Evolutionary conservation across 768 basidiomycete species (phyloP).

Genomic region (Lactarius quietus): DNA sequence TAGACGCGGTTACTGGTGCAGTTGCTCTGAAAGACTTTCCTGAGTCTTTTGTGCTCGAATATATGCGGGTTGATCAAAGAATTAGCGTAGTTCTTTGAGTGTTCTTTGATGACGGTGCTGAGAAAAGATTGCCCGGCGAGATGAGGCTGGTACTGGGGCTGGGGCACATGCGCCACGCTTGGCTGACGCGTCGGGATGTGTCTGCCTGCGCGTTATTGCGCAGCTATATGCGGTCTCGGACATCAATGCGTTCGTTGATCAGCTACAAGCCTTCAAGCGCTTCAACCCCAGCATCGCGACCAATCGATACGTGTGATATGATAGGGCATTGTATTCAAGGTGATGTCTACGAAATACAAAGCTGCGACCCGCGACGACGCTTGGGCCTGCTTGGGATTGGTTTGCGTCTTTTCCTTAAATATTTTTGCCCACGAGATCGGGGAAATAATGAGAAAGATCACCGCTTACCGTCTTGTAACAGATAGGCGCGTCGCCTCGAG

Average conservation of each 20-base stretch:
- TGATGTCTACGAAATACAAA: background rate
- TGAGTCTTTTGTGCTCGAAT: background rate
- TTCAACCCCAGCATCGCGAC: background rate
- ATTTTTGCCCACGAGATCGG: background rate
- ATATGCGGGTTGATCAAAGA: background rate
- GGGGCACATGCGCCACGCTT: background rate
- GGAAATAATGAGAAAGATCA: background rate
- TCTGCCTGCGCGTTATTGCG: background rate
- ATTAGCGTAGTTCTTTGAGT: background rate
- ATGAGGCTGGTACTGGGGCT: background rate
- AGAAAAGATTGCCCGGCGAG: background rate
- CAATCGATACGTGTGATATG: background rate
- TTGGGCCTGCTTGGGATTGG: background rate
- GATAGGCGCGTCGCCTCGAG: background rate
- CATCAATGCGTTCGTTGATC: background rate
- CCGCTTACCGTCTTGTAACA: background rate
- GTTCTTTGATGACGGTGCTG: background rate
- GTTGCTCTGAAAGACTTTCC: background rate
- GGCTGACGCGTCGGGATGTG: background rate
- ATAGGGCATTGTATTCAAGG: background rate
- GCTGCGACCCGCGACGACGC: too few species aligned
- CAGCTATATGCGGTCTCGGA: background rate
- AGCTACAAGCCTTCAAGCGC: background rate
- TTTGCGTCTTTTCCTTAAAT: background rate
- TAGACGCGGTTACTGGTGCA: background rate